These are phyloP conservation scores for Fraxinus sp. DNA, from an alignment of 305 asterid genomes.

Conservation along the genomic window DNA sequence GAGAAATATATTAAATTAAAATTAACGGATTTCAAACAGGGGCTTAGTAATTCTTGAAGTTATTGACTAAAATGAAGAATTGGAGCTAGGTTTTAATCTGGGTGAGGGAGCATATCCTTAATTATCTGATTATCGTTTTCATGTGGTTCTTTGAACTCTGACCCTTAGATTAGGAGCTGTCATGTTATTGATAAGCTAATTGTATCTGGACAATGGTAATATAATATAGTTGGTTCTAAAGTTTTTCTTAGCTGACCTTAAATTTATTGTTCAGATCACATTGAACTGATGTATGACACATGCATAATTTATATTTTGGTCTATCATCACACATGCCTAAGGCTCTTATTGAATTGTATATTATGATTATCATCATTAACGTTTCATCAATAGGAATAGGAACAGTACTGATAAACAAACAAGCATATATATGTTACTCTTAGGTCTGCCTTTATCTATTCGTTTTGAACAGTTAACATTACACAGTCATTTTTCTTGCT, in stretches of 20 bases:
- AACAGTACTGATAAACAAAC: slow-evolving; percentile 6
- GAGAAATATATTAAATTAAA: no score
- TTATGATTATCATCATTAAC: neutral
- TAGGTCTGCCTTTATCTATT: slow-evolving; percentile 6
- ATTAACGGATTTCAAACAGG: no score
- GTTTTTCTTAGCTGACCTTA: neutral
- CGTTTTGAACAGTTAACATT: slow-evolving; percentile 14
- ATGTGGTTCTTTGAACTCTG: neutral
- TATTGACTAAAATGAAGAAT: neutral
- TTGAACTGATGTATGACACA: neutral
- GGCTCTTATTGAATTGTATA: neutral
- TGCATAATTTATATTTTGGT: neutral
- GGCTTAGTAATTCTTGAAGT: neutral
- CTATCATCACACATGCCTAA: neutral
- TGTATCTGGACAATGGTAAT: neutral
- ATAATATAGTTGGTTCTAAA: neutral
- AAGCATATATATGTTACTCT: slow-evolving; percentile 5
- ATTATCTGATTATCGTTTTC: neutral
- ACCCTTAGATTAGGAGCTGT: neutral
- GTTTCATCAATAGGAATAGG: slow-evolving; percentile 13
- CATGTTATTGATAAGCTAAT: neutral
- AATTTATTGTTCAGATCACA: neutral
- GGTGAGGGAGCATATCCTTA: neutral
- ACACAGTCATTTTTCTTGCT: slow-evolving; percentile 17
- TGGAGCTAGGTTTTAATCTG: neutral